A percentile compares a stretch with the other conserved stretches of the same genome.
Conservation (phyloP, 257 asterid genomes). For the Thymus mandschuricus region DNA sequence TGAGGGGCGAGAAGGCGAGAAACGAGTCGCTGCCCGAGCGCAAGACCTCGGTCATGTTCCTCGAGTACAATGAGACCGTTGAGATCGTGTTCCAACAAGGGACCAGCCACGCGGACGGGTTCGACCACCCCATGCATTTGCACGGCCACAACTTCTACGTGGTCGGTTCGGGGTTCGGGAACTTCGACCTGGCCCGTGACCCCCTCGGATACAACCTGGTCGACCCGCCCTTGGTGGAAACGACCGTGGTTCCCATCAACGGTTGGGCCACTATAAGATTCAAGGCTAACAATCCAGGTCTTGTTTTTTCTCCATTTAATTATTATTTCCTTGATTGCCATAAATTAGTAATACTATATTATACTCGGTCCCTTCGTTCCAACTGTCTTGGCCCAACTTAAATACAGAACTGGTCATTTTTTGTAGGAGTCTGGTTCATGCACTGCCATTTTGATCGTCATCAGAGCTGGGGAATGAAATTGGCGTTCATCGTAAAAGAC, state of each 20-base stretch:
- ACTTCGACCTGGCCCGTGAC: background rate
- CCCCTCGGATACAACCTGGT: background rate
- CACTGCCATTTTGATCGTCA: too few relatives aligned
- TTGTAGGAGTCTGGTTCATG: too few relatives aligned
- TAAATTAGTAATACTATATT: too few relatives aligned
- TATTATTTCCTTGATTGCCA: too few relatives aligned
- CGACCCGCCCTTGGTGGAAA: constrained; percentile 1
- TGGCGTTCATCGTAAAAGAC: too few relatives aligned
- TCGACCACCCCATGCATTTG: background rate
- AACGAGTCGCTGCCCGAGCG: background rate
- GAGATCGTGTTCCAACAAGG: background rate
- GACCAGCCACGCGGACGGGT: background rate
- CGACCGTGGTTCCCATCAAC: background rate
- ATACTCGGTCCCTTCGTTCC: too few relatives aligned
- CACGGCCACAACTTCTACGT: background rate
- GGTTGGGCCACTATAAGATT: background rate
- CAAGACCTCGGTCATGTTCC: background rate
- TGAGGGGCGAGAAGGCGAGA: too few relatives aligned
- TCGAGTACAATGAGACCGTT: background rate
- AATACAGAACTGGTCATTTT: too few relatives aligned
- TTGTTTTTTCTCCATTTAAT: too few relatives aligned
- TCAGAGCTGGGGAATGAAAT: too few relatives aligned
- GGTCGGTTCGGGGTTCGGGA: background rate
- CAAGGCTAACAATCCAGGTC: background rate
- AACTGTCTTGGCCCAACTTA: too few relatives aligned